Conservation (phyloP, 768 basidiomycete genomes). For the Boletus insuetus region DNA sequence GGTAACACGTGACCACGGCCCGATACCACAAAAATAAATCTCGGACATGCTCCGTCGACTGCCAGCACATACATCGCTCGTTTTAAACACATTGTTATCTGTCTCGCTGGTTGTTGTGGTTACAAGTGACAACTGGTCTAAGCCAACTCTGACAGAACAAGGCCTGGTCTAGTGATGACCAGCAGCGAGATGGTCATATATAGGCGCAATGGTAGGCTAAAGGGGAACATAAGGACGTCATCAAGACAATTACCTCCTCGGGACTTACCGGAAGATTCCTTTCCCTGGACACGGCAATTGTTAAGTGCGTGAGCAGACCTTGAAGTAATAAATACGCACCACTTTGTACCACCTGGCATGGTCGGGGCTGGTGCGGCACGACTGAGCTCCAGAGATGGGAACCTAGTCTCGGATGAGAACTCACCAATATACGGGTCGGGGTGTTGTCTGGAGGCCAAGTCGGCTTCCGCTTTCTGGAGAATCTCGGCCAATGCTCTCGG, state of each 20-base stretch:
- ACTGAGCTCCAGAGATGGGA: constrained; percentile 2
- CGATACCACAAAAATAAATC: background rate
- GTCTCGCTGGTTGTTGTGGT: too few relatives aligned
- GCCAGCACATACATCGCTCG: background rate
- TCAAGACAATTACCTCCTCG: background rate
- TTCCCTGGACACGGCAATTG: constrained; percentile 50
- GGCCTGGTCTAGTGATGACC: constrained; percentile 27
- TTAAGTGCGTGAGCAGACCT: background rate
- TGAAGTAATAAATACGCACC: constrained; percentile 50
- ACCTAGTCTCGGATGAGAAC: constrained; percentile 32
- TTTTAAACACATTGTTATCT: background rate
- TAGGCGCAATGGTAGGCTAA: constrained; percentile 60
- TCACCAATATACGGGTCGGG: constrained; percentile 93
- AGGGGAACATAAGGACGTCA: background rate
- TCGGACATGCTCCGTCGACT: background rate
- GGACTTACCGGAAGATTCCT: constrained; percentile 73
- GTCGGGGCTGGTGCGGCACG: constrained; percentile 53
- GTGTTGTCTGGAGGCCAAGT: constrained; percentile 64
- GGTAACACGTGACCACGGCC: constrained; percentile 19
- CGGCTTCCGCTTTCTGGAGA: constrained; percentile 75
- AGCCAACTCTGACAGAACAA: background rate
- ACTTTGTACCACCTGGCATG: constrained; percentile 93
- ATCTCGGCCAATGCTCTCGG: constrained; percentile 79
- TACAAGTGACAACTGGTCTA: background rate
- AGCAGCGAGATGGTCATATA: constrained; percentile 57